Conservation (phyloP, 495 filamentous ascomycete genomes). For the Penicillium malachiteum region DNA sequence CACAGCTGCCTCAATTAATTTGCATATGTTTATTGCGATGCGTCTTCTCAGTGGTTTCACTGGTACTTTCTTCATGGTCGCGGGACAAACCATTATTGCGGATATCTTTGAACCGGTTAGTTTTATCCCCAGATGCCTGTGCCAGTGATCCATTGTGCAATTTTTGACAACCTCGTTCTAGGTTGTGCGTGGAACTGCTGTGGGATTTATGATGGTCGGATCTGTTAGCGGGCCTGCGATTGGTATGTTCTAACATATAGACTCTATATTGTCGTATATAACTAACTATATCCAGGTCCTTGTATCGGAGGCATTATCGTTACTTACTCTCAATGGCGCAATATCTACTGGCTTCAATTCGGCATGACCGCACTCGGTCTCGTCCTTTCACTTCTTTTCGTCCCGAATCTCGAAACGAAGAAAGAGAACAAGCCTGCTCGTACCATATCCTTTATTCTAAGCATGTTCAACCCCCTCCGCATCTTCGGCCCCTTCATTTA, state of each 20-base stretch:
- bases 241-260: conserved; percentile 29
- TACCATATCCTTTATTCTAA: conserved; percentile 14
- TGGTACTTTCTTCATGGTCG: conserved; percentile 48
- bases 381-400: conserved; percentile 36
- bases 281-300: conserved; percentile 31
- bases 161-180: conserved; percentile 17
- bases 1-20: conserved; percentile 30
- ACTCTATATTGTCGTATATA: background rate
- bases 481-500: conserved; percentile 37
- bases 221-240: conserved; percentile 57
- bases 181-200: conserved; percentile 55
- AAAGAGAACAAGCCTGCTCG: background rate
- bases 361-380: conserved; percentile 47
- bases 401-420: conserved; percentile 33
- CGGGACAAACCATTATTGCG: conserved; percentile 46
- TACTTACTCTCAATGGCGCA: conserved; percentile 54
- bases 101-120: conserved; percentile 48
- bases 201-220: conserved; percentile 55
- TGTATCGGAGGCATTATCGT: conserved; percentile 54
- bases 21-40: conserved; percentile 43
- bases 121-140: conserved; percentile 3
- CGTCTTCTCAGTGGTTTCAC: conserved; percentile 41
- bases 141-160: background rate
- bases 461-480: conserved; percentile 40
- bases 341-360: conserved; percentile 60